A percentile compares a stretch with the other conserved stretches of the same genome.
phyloP scores from a whole-genome alignment of 2,329 filamentous ascomycete genomes.

The Parascedosporium putredinis region DNA sequence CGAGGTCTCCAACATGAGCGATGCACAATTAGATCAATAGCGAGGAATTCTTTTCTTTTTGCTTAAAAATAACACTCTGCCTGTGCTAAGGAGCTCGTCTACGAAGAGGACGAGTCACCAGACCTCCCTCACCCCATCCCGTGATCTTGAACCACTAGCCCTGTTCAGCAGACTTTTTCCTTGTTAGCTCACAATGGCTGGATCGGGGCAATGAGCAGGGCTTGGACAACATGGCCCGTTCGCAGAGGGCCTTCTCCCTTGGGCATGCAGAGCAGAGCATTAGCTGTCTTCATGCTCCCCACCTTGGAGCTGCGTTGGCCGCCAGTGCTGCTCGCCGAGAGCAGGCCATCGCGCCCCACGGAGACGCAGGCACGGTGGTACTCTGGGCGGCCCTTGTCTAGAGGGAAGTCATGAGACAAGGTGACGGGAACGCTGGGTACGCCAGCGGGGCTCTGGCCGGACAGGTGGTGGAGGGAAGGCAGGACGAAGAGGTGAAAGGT shows the following conservation, averaged over 20 bases:
- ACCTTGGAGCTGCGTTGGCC: slow-evolving; percentile 83
- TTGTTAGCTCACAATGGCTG: not conserved
- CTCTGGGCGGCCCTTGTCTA: slow-evolving; percentile 70
- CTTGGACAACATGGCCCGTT: slow-evolving; percentile 64
- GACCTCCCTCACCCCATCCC: no score
- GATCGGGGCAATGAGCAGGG: slow-evolving; percentile 55
- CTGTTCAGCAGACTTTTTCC: no score
- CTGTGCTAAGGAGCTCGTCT: no score
- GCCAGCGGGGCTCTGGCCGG: slow-evolving; percentile 57
- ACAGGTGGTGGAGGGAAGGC: slow-evolving; percentile 68
- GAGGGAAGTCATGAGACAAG: slow-evolving; percentile 59
- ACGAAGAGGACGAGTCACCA: no score
- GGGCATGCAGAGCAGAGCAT: slow-evolving; percentile 72
- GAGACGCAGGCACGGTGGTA: slow-evolving; percentile 79
- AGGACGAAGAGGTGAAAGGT: slow-evolving; percentile 92
- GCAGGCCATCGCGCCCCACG: slow-evolving; percentile 51
- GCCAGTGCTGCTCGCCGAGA: slow-evolving; percentile 75
- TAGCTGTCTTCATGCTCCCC: slow-evolving; percentile 79
- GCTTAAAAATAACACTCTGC: no score
- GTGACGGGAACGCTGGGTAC: slow-evolving; percentile 62
- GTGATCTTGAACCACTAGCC: no score
- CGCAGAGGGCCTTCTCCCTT: slow-evolving; percentile 50
- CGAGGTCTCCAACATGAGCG: no score
- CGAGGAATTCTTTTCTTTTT: no score
- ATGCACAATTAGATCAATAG: no score